phyloP scores from a whole-genome alignment of 2,329 filamentous ascomycete species.

The Ramularia endophylla region DNA sequence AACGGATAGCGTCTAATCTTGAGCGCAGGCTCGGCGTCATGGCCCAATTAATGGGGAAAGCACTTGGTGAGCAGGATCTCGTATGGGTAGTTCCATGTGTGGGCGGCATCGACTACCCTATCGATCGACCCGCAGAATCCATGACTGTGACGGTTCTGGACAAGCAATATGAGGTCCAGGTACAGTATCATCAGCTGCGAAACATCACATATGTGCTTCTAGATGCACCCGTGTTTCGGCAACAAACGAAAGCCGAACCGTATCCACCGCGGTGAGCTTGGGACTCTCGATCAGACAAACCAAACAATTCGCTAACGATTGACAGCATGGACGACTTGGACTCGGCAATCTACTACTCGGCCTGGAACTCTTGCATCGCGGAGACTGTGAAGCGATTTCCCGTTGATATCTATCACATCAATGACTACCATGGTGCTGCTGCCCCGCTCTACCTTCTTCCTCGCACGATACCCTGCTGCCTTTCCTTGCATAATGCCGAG shows the following conservation, averaged over 20 bases:
- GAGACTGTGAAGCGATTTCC: constrained; percentile 54
- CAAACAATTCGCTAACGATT: too few species aligned
- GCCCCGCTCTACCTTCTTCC: constrained; percentile 59
- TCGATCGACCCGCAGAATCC: constrained; percentile 50
- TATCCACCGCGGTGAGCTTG: constrained; percentile 44
- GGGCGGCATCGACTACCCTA: constrained; percentile 56
- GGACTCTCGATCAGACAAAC: too few species aligned
- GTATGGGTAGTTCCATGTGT: constrained; percentile 49
- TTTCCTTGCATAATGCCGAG: constrained; percentile 61
- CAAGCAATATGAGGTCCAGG: constrained; percentile 51
- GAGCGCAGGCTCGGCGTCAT: constrained; percentile 51
- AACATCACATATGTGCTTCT: constrained; percentile 61
- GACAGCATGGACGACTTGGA: constrained; percentile 59
- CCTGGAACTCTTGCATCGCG: constrained; percentile 63
- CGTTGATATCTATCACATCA: constrained; percentile 56
- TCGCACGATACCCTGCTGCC: constrained; percentile 51
- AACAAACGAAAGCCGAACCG: constrained; percentile 54
- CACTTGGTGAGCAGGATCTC: constrained; percentile 55
- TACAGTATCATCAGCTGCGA: constrained; percentile 54
- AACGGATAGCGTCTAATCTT: too few species aligned
- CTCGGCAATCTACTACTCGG: constrained; percentile 59
- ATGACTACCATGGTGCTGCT: constrained; percentile 55
- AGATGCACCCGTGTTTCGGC: constrained; percentile 58
- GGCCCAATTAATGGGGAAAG: constrained; percentile 60
- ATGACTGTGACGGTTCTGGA: constrained; percentile 56